Conservation (phyloP, 106 monocot species). For the Dendrobium officinale region DNA sequence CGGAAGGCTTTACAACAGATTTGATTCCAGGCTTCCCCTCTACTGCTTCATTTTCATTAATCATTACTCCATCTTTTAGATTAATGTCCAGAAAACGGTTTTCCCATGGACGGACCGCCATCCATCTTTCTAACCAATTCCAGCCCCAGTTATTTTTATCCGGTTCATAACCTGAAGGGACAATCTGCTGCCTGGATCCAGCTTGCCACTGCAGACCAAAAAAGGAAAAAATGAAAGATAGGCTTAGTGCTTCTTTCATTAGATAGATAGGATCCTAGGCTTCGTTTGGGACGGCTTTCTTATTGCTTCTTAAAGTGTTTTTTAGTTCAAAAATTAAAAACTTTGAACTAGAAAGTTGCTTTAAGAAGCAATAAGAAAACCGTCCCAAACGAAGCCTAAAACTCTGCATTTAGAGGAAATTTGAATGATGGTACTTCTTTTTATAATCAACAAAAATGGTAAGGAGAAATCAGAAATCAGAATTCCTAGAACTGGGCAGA, state of each 20-base stretch:
- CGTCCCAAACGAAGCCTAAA: not conserved
- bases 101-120: conserved; percentile 95
- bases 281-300: too few species aligned
- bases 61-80: conserved; percentile 47
- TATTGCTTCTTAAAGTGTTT: too few species aligned
- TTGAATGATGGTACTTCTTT: not conserved
- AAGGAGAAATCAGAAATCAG: not conserved
- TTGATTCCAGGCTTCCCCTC: conserved; percentile 24
- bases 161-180: conserved; percentile 42
- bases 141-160: conserved; percentile 88
- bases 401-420: not conserved
- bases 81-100: conserved; percentile 85
- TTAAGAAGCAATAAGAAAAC: too few species aligned
- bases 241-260: not conserved
- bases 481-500: not conserved
- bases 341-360: too few species aligned
- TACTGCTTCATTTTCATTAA: conserved; percentile 13
- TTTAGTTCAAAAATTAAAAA: too few species aligned
- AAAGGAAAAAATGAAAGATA: not conserved
- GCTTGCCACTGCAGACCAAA: conserved; percentile 70
- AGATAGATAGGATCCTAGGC: not conserved
- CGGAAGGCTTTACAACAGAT: conserved; percentile 19
- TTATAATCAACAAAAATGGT: not conserved
- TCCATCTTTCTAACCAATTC: conserved; percentile 98
- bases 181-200: conserved; percentile 43